These are phyloP conservation scores for Euphrasia arctica DNA, from an alignment of 305 asterid species.

Conservation along the genomic window DNA sequence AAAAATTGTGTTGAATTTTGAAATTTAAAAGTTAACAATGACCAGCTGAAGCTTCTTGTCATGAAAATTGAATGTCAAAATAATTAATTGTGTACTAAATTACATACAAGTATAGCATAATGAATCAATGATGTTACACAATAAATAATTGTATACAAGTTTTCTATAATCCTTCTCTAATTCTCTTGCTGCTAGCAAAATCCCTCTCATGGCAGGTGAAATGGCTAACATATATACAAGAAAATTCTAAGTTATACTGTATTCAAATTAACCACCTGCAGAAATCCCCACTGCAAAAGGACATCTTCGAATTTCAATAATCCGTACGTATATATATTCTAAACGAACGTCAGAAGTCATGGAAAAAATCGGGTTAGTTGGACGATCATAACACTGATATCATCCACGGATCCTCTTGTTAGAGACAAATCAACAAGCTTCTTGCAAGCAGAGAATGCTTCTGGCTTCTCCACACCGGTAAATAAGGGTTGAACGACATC, in stretches of 20 bases:
- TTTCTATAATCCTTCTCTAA: not conserved
- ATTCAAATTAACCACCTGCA: not conserved
- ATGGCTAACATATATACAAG: not conserved
- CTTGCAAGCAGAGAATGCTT: slow-evolving; percentile 53
- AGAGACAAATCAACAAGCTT: slow-evolving; percentile 65
- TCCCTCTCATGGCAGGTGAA: slow-evolving; percentile 1
- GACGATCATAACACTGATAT: slow-evolving; percentile 61
- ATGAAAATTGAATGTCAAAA: too few species aligned
- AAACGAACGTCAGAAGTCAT: slow-evolving; percentile 10
- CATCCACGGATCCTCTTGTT: slow-evolving; percentile 72
- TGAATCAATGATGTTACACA: not conserved
- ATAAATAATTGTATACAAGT: not conserved
- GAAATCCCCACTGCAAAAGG: not conserved
- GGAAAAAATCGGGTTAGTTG: slow-evolving; percentile 46
- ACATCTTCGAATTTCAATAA: not conserved
- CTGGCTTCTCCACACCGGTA: slow-evolving; percentile 39
- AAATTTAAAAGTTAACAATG: too few species aligned
- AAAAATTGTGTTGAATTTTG: too few species aligned
- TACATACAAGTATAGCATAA: not conserved
- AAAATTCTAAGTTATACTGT: not conserved
- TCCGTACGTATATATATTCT: not conserved
- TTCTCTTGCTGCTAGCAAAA: not conserved
- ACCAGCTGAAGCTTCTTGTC: too few species aligned
- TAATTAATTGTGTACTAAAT: not conserved
- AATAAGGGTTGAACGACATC: slow-evolving; percentile 47